Evolutionary conservation across 2,329 filamentous ascomycete species (phyloP).

Genomic region (Ophiostoma sp.): DNA sequence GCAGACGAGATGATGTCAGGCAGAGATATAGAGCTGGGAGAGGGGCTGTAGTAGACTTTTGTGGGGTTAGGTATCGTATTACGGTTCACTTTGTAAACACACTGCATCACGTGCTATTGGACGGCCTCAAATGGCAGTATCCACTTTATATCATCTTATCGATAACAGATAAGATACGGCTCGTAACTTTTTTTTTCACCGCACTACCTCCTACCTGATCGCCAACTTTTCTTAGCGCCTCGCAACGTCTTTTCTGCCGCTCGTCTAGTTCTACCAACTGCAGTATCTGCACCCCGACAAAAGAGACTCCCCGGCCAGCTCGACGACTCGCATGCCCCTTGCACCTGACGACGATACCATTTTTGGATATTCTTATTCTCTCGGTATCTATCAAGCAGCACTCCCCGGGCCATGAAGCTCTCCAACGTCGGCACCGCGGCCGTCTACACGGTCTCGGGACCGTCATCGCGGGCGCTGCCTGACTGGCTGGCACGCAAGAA

Average conservation of each 20-base stretch:
- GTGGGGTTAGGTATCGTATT: neutral
- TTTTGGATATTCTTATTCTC: neutral
- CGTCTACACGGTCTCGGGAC: slow-evolving; percentile 83
- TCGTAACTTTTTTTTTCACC: slow-evolving; percentile 20
- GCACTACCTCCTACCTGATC: slow-evolving; percentile 10
- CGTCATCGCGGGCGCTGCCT: slow-evolving; percentile 78
- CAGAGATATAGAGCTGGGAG: neutral
- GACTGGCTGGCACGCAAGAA: slow-evolving; percentile 91
- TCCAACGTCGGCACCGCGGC: slow-evolving; percentile 28
- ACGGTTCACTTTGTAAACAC: neutral
- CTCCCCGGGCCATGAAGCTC: slow-evolving; percentile 27
- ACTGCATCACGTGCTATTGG: slow-evolving; percentile 13
- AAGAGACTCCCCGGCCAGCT: neutral
- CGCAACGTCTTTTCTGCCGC: neutral
- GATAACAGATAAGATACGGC: slow-evolving; percentile 17
- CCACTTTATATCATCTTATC: slow-evolving; percentile 15
- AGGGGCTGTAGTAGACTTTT: neutral
- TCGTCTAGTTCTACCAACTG: neutral
- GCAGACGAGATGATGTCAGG: neutral
- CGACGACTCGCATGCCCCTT: neutral
- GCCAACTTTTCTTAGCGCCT: slow-evolving; percentile 15
- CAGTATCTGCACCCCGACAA: slow-evolving; percentile 4
- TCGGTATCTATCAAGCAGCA: neutral
- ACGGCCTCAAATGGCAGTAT: neutral
- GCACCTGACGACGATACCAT: neutral